A percentile compares a stretch with the other conserved stretches of the same genome.
phyloP scores from a whole-genome alignment of 495 filamentous ascomycete genomes.

The Annulohypoxylon moriforme region DNA sequence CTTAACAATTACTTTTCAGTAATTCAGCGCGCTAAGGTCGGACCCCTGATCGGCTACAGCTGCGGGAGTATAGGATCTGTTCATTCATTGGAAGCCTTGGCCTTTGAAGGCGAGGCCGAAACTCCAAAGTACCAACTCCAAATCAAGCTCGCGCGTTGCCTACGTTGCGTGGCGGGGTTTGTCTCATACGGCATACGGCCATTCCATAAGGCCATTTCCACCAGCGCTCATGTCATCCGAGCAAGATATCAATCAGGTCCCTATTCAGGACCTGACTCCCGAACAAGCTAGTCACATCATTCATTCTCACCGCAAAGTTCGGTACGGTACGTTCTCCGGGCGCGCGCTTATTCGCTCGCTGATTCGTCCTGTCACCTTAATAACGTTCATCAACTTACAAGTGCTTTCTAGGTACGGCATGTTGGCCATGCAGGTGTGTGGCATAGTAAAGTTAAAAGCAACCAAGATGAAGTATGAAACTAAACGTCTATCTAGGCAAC shows the following conservation, averaged over 20 bases:
- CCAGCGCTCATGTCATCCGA: constrained; percentile 44
- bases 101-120: constrained; percentile 32
- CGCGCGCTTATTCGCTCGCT: constrained; percentile 10
- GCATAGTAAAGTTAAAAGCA: not conserved
- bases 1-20: constrained; percentile 12
- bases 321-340: constrained; percentile 62
- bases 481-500: constrained; percentile 59
- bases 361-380: not conserved
- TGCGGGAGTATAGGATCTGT: constrained; percentile 12
- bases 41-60: constrained; percentile 27
- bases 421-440: constrained; percentile 69
- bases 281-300: constrained; percentile 70
- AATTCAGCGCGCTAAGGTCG: constrained; percentile 36
- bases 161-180: constrained; percentile 37
- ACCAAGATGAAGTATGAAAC: constrained; percentile 11
- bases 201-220: constrained; percentile 26
- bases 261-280: constrained; percentile 62
- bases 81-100: constrained; percentile 39
- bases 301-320: constrained; percentile 68
- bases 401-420: constrained; percentile 64
- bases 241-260: constrained; percentile 50
- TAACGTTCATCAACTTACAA: constrained; percentile 33
- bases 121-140: constrained; percentile 25
- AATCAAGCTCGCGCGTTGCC: constrained; percentile 9
- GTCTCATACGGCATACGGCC: constrained; percentile 20